Percentiles rank a stretch among this genome's conserved stretches.
phyloP scores from a whole-genome alignment of 768 basidiomycete species.

The Leccinum uliginosum region DNA sequence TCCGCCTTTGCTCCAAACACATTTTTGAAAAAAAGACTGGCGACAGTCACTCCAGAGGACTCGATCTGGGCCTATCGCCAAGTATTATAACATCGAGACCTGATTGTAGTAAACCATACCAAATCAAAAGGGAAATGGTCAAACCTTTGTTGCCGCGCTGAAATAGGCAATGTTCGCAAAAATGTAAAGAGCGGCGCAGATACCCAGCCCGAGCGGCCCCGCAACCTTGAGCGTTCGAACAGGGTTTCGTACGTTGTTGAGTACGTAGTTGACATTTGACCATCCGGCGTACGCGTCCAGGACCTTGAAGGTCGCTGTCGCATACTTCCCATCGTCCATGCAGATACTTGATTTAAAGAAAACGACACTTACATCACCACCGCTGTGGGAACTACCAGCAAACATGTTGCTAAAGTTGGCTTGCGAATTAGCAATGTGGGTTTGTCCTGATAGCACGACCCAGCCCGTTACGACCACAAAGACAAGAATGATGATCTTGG shows the following conservation, averaged over 20 bases:
- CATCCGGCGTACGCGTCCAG: conserved; percentile 46
- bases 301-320: conserved; percentile 58
- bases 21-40: conserved; percentile 53
- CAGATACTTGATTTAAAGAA: neutral
- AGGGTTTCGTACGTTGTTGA: conserved; percentile 44
- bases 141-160: conserved; percentile 30
- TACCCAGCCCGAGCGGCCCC: conserved; percentile 52
- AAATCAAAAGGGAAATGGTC: neutral
- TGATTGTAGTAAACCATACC: neutral
- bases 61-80: conserved; percentile 39
- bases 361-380: conserved; percentile 37
- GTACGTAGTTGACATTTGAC: conserved; percentile 55
- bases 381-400: conserved; percentile 48
- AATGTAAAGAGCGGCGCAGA: conserved; percentile 50
- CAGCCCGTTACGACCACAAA: conserved; percentile 56
- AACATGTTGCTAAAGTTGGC: conserved; percentile 58
- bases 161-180: conserved; percentile 59
- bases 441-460: conserved; percentile 57
- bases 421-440: conserved; percentile 51
- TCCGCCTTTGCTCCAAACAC: conserved; percentile 54
- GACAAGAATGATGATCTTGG: conserved; percentile 52
- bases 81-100: neutral
- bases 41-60: conserved; percentile 50
- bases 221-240: conserved; percentile 60
- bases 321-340: conserved; percentile 39